Evolutionary conservation across 2,329 filamentous ascomycete species (phyloP).

Genomic region (Epichloe sylvatica): DNA sequence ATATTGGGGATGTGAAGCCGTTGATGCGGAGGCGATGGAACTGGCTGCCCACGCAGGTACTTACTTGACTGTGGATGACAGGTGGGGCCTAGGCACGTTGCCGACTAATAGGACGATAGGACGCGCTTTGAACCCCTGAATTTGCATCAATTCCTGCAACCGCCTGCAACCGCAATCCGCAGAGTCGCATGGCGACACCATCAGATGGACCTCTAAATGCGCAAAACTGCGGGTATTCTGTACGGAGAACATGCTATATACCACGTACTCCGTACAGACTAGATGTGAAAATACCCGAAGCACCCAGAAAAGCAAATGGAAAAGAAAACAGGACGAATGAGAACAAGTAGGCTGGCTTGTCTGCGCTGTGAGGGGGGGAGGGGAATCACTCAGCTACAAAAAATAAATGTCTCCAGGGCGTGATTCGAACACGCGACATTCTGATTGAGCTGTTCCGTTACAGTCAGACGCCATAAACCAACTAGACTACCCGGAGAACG

Average conservation of each 20-base stretch:
- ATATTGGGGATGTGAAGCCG: background rate
- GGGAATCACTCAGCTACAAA: too few relatives aligned
- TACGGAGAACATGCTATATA: too few relatives aligned
- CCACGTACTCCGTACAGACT: too few relatives aligned
- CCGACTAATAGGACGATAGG: background rate
- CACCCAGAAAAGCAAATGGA: background rate
- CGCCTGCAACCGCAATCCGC: too few relatives aligned
- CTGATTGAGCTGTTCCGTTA: slow-evolving; percentile 12
- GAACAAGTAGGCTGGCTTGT: background rate
- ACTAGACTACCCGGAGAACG: slow-evolving; percentile 14
- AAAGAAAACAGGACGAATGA: background rate
- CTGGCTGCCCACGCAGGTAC: too few relatives aligned
- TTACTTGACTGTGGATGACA: background rate
- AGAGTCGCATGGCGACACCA: too few relatives aligned
- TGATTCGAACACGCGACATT: slow-evolving; percentile 17
- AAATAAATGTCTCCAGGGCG: slow-evolving; percentile 9
- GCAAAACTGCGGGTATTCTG: background rate
- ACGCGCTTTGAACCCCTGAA: background rate
- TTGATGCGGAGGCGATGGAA: background rate
- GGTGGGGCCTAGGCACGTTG: background rate
- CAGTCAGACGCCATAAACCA: slow-evolving; percentile 16
- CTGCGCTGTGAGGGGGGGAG: too few relatives aligned
- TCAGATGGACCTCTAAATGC: background rate
- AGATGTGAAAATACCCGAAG: too few relatives aligned
- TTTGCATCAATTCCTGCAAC: too few relatives aligned